Conservation (phyloP, 257 asterid species). For the Ophiorrhiza pumila region DNA sequence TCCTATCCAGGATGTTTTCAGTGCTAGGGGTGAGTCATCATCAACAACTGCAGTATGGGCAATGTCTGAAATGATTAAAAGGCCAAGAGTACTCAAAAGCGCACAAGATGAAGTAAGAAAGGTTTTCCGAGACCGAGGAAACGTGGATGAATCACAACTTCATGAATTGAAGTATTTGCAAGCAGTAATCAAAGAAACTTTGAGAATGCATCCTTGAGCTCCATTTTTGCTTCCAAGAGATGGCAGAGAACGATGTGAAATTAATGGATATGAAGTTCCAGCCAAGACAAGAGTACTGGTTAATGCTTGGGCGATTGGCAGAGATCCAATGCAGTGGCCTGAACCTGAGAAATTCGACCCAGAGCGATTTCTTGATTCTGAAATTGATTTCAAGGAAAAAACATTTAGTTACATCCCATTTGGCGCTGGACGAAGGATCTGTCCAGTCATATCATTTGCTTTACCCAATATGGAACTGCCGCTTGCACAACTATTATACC, state of each 20-base stretch:
- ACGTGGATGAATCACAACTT: constrained; percentile 9
- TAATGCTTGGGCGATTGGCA: too few species aligned
- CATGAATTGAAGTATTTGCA: constrained; percentile 14
- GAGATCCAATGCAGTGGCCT: constrained; percentile 16
- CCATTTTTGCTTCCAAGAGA: constrained; percentile 19
- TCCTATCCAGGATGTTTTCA: constrained; percentile 9
- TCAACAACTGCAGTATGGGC: constrained; percentile 17
- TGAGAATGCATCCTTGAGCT: constrained; percentile 14
- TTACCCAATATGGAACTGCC: too few species aligned
- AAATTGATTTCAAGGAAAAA: constrained; percentile 3
- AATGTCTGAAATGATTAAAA: constrained; percentile 20
- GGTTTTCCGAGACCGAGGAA: neutral
- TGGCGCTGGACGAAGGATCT: too few species aligned
- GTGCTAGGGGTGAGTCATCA: constrained; percentile 21
- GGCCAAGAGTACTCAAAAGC: neutral
- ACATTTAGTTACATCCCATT: constrained; percentile 7
- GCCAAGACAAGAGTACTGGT: constrained; percentile 10
- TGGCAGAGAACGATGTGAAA: neutral
- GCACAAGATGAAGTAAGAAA: constrained; percentile 21
- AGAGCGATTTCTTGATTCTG: constrained; percentile 5
- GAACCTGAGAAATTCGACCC: constrained; percentile 15
- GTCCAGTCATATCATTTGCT: too few species aligned
- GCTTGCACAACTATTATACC: too few species aligned
- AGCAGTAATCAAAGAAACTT: constrained; percentile 15
- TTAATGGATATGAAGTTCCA: constrained; percentile 14